Evolutionary conservation across 225 moss, liverwort and hornwort genomes (phyloP), one percentile per base, ranked within the genome.

Genomic region (Marchantia paleacea): DNA sequence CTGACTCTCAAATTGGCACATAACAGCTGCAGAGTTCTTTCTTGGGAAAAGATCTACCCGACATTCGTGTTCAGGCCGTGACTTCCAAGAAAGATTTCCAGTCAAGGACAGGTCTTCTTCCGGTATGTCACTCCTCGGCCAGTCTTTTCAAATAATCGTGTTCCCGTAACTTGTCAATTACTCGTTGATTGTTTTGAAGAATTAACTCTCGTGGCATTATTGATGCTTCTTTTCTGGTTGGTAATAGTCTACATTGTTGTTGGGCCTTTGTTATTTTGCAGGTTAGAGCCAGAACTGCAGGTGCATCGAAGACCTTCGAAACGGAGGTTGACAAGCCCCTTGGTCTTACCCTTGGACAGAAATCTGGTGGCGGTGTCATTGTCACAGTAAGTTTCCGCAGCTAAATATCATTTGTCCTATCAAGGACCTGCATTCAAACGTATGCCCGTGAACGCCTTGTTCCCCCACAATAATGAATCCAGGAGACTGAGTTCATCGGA

Each of bases 281-380:
- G 91, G 91, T 99, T 65, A 89, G 77, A 78, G 97, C 97, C 58
- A 93, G 51, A 82, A 95, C 91, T 72, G 92, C 97, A 39, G 94
- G 93, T 75, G 92, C 90, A 69, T 84, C 97, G 68, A 99, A 93
- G 87, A 91, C 91, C 47, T 99, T 87, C 54, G 97, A 99, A 78
- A 91, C 92, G 64, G 97, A 99, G 85, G 95, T 99, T 75, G 95
- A 99, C 82, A 99, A 99, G 82, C 97, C 97, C 55, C 82, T 99
- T n/a, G 97, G 97, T 73, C 89, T 99, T 16, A 75, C 85, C 55
- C 86, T 99, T 47, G 97, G 97, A 66, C 89, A 86, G 80, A 99
- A 91, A 75, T 77, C 92, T 47, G 97, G 97, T 52, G 93, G 93
- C 63, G 92, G 94, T 55, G 89, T 92, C 63, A 50, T 94, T 29